Percentiles rank a stretch among this genome's conserved stretches.
These are phyloP conservation scores for Polygonum maritimum DNA, from an alignment of 148 eudicot genomes.

Conservation along the genomic window DNA sequence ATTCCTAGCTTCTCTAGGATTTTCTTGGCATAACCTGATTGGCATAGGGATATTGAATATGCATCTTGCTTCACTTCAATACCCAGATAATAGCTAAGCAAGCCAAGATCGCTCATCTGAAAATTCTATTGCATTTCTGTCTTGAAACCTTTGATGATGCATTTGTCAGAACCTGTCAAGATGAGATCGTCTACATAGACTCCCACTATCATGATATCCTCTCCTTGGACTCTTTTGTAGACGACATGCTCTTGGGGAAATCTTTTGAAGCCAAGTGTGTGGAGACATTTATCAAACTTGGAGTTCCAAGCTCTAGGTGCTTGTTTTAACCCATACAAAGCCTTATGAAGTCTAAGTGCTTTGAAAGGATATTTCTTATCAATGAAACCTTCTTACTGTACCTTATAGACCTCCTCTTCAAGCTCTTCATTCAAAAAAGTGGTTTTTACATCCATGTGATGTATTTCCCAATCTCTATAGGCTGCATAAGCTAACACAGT, in stretches of 20 bases:
- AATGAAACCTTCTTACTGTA: constrained; percentile 2
- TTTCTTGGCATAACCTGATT: too few relatives aligned
- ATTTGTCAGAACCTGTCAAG: neutral
- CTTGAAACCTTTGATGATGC: neutral
- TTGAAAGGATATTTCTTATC: neutral
- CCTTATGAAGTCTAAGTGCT: neutral
- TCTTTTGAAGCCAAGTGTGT: neutral
- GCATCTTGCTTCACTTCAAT: constrained; percentile 5
- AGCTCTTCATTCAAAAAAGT: constrained; percentile 1
- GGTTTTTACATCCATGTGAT: too few relatives aligned
- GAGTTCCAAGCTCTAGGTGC: constrained; percentile 7
- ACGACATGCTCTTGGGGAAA: neutral
- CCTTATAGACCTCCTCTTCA: neutral
- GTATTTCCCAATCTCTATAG: too few relatives aligned
- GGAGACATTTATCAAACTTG: neutral
- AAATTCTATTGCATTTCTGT: neutral
- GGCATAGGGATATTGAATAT: too few relatives aligned
- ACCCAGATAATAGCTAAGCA: constrained; percentile 5
- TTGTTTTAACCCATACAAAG: constrained; percentile 9
- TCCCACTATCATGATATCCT: neutral
- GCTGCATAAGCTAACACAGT: too few relatives aligned
- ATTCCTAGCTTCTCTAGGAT: too few relatives aligned
- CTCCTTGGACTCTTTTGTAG: neutral
- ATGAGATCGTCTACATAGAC: constrained; percentile 9
- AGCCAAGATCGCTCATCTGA: constrained; percentile 2